phyloP scores from a whole-genome alignment of 2,329 filamentous ascomycete species.

The Stachybotrys chartarum region DNA sequence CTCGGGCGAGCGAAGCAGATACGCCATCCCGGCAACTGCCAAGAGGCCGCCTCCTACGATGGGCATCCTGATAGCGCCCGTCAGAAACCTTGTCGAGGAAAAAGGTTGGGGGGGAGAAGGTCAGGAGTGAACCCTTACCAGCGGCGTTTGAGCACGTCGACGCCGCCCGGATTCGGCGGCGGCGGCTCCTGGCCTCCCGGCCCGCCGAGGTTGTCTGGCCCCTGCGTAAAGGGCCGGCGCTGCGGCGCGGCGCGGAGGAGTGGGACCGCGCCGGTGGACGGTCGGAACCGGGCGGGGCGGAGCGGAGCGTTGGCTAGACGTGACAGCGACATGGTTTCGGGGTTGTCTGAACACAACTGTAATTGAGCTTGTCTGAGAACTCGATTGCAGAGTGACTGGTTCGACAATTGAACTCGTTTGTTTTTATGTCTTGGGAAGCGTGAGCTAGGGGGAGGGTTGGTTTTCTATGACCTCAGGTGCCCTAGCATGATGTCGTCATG shows the following conservation, averaged over 20 bases:
- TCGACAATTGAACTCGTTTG: not conserved
- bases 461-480: not conserved
- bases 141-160: conserved; percentile 21
- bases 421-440: not conserved
- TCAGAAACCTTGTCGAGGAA: not conserved
- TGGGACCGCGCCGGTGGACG: conserved; percentile 13
- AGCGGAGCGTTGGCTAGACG: not conserved
- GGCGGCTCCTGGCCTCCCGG: conserved; percentile 24
- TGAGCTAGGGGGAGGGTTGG: not conserved
- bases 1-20: conserved; percentile 13
- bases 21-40: conserved; percentile 16
- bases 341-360: not conserved
- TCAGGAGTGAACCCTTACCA: conserved; percentile 15
- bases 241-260: conserved; percentile 10
- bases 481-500: not conserved
- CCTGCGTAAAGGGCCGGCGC: conserved; percentile 4
- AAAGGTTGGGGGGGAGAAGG: not conserved
- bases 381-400: too few species aligned
- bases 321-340: not conserved
- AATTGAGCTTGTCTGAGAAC: not conserved
- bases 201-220: conserved; percentile 20
- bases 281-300: conserved; percentile 1
- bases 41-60: conserved; percentile 19
- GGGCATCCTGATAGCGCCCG: conserved; percentile 12
- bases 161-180: conserved; percentile 16